Evolutionary conservation across 2,329 filamentous ascomycete species (phyloP), one percentile per base, ranked within the genome.

Genomic region (Ophiostoma australiae): DNA sequence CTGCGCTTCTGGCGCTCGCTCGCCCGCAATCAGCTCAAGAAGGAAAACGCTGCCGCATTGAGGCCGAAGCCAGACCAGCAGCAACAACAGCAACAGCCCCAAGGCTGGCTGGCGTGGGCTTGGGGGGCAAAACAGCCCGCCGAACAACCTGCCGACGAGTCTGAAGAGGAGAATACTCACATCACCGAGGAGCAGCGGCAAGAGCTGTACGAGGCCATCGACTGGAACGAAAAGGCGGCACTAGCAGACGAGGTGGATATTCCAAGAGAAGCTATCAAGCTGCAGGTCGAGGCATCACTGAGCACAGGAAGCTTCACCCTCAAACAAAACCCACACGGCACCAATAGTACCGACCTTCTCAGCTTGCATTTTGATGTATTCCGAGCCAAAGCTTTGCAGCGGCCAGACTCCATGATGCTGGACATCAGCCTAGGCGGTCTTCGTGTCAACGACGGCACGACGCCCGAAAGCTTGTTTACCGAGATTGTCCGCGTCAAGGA

Each of bases 401-500:
- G 96, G 15, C 93, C 93, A 11, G 95, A 98, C 78, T 99, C 95
- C 0, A 89, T 96, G 76, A 85, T 98, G 41, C 88, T 92, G 8
- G 93, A 97, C 77, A 81, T 98, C 69, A 95, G 93, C 74, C 89
- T 99, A 1, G 95, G 94, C 70, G 95, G 94, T 0, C 87, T 99
- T 78, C 90, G 95, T 72, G 89, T 99, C 75, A 97, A 97, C 75
- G 95, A 99, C 79, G 95, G 95, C 70, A 98, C 94, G 0, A 99
- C 95, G 0, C 88, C 92, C 58, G 90, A 94, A 71, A 97, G 91
- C 74, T 83, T 97, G 37, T 99, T 94, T 77, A 92, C 94, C 23
- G 94, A 99, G 78, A 97, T 99, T 76, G 93, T 99, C 72, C 90
- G 91, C 15, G 93, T 99, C 79, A 99, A 99, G 79, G 93, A 97